A percentile compares a stretch with the other conserved stretches of the same genome.
Conservation (phyloP, 768 basidiomycete species). For the Mycena crocata region DNA sequence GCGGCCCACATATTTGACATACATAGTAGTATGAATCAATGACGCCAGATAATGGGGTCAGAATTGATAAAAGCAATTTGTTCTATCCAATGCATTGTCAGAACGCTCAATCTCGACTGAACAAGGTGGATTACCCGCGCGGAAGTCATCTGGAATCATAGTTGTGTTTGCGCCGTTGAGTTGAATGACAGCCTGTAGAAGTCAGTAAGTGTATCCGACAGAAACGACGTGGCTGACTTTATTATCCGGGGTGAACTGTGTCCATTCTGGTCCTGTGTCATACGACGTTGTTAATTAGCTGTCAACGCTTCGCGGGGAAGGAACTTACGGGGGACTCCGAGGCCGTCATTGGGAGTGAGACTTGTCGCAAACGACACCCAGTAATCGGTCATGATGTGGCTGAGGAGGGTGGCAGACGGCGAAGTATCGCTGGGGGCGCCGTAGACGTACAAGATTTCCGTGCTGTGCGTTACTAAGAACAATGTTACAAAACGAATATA, state of each 20-base stretch:
- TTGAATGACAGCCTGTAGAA: conserved; percentile 33
- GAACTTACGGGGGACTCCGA: conserved; percentile 46
- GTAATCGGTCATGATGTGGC: conserved; percentile 54
- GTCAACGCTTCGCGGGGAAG: neutral
- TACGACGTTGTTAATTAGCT: neutral
- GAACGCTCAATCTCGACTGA: neutral
- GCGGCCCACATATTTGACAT: too few relatives aligned
- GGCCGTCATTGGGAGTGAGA: conserved; percentile 57
- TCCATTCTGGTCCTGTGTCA: conserved; percentile 33
- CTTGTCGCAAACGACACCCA: conserved; percentile 61
- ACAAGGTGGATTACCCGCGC: conserved; percentile 6
- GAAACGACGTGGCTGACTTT: neutral
- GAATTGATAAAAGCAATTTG: conserved; percentile 36
- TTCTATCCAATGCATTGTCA: conserved; percentile 35
- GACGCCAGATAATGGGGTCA: conserved; percentile 24
- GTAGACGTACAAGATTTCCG: conserved; percentile 47
- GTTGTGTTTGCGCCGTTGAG: conserved; percentile 37
- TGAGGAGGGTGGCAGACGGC: conserved; percentile 36
- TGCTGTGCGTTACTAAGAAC: conserved; percentile 43
- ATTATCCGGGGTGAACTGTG: conserved; percentile 34
- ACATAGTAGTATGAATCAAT: too few relatives aligned
- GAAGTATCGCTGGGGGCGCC: conserved; percentile 34
- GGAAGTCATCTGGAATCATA: conserved; percentile 37
- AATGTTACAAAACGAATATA: conserved; percentile 12
- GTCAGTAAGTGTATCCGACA: neutral